These are phyloP conservation scores for Kuraishia ogatae DNA, from an alignment of 805 yeast species.

Conservation along the genomic window DNA sequence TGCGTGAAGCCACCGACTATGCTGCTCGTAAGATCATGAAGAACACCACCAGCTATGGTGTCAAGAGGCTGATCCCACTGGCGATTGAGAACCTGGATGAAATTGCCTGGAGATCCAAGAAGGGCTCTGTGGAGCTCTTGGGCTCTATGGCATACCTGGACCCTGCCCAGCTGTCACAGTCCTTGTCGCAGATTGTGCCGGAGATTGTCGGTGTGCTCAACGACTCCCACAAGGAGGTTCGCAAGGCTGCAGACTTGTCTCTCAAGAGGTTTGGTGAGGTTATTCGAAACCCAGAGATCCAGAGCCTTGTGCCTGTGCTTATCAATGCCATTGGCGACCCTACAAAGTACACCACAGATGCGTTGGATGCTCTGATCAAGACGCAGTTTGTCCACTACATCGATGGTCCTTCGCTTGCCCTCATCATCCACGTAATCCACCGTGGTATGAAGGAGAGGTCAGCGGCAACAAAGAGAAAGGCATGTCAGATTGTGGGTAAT, in stretches of 20 bases:
- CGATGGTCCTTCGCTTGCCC: constrained; percentile 95
- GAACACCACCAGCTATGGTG: constrained; percentile 86
- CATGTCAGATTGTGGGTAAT: constrained; percentile 97
- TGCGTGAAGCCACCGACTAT: constrained; percentile 78
- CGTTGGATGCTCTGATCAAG: constrained; percentile 74
- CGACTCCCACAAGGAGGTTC: constrained; percentile 94
- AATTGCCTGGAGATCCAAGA: constrained; percentile 91
- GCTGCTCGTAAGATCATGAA: constrained; percentile 89
- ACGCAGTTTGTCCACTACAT: constrained; percentile 96
- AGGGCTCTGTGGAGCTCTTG: constrained; percentile 90
- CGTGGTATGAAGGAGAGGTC: constrained; percentile 94
- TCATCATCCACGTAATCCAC: constrained; percentile 88
- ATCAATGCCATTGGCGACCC: constrained; percentile 96
- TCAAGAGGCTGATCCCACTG: constrained; percentile 82
- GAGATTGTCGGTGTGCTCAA: constrained; percentile 92
- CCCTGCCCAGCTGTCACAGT: constrained; percentile 86
- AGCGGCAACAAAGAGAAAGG: constrained; percentile 85
- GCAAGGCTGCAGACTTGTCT: constrained; percentile 88
- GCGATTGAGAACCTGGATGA: constrained; percentile 83
- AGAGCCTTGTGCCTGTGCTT: constrained; percentile 76
- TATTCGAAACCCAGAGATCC: constrained; percentile 94
- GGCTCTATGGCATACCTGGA: constrained; percentile 98
- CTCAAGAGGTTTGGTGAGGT: constrained; percentile 93
- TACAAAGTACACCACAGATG: constrained; percentile 78
- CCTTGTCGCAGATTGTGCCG: constrained; percentile 86